These are phyloP conservation scores for Mycosarcoma maydis DNA, from an alignment of 1,284 basidiomycete genomes.

Conservation along the genomic window DNA sequence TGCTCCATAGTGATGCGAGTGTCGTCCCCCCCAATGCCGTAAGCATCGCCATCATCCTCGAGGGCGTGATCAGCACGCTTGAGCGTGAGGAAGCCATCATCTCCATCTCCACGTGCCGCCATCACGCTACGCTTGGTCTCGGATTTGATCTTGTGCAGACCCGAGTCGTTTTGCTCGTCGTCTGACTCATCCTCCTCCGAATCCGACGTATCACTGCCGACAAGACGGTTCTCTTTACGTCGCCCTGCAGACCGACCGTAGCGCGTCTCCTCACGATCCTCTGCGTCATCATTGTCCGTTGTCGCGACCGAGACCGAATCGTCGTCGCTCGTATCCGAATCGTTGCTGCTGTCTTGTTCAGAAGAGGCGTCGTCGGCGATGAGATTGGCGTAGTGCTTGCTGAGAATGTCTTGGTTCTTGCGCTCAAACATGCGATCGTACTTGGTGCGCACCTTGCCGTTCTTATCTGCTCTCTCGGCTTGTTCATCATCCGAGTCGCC, in stretches of 20 bases:
- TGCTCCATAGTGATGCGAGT: constrained; percentile 29
- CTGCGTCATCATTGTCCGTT: constrained; percentile 11
- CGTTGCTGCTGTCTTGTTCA: constrained; percentile 15
- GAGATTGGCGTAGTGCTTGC: constrained; percentile 88
- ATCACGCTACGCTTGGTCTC: constrained; percentile 1
- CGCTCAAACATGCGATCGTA: constrained; percentile 98
- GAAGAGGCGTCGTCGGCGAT: constrained; percentile 71
- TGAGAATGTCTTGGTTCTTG: constrained; percentile 92
- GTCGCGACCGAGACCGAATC: constrained; percentile 14
- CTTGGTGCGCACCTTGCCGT: constrained; percentile 74
- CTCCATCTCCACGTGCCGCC: constrained; percentile 61
- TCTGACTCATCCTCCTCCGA: constrained; percentile 38
- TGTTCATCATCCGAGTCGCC: constrained; percentile 64
- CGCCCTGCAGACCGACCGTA: constrained; percentile 25
- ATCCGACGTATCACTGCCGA: constrained; percentile 60
- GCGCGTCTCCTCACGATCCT: constrained; percentile 32
- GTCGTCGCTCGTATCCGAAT: constrained; percentile 15
- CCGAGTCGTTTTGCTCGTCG: constrained; percentile 11
- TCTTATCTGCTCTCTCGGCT: constrained; percentile 43
- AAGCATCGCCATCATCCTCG: constrained; percentile 55
- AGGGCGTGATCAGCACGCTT: constrained; percentile 89
- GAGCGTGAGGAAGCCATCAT: constrained; percentile 90
- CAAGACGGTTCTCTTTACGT: constrained; percentile 32
- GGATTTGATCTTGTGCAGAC: constrained; percentile 2
- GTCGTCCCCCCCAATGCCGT: constrained; percentile 26